Percentiles rank a stretch among this genome's conserved stretches.
phyloP scores from a whole-genome alignment of 2,329 filamentous ascomycete genomes.

The Penicillium sclerotiorum region DNA sequence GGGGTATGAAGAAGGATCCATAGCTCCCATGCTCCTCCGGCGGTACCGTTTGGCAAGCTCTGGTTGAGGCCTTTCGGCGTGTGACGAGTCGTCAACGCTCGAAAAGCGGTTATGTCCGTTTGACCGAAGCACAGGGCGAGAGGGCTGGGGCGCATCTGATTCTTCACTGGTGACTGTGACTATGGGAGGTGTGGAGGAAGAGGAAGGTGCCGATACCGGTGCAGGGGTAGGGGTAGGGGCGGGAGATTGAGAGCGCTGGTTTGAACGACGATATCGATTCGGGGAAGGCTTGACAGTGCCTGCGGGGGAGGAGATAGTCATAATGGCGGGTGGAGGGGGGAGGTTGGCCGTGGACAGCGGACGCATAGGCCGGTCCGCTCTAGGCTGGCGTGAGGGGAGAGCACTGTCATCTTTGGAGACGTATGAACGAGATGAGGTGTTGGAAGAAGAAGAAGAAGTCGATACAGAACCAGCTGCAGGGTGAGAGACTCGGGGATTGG shows the following conservation, averaged over 20 bases:
- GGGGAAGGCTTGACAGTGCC: slow-evolving; percentile 67
- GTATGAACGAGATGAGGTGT: slow-evolving; percentile 48
- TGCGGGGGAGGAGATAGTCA: slow-evolving; percentile 52
- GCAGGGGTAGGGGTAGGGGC: slow-evolving; percentile 1
- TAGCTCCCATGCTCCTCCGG: slow-evolving; percentile 77
- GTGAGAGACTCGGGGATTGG: slow-evolving; percentile 44
- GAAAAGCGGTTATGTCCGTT: slow-evolving; percentile 59
- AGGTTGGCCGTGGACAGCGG: slow-evolving; percentile 54
- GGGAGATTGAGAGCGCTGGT: slow-evolving; percentile 44
- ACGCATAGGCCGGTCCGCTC: slow-evolving; percentile 40
- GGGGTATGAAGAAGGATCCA: slow-evolving; percentile 50
- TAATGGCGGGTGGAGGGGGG: slow-evolving; percentile 55
- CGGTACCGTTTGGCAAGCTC: slow-evolving; percentile 77
- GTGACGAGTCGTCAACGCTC: slow-evolving; percentile 71
- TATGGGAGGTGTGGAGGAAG: slow-evolving; percentile 1
- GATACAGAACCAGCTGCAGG: slow-evolving; percentile 57
- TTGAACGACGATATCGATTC: slow-evolving; percentile 78
- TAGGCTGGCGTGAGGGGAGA: slow-evolving; percentile 43
- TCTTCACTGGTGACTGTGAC: slow-evolving; percentile 45
- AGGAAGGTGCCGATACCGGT: not conserved
- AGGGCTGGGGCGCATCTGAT: slow-evolving; percentile 28
- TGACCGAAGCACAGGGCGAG: slow-evolving; percentile 42
- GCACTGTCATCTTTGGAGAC: slow-evolving; percentile 54
- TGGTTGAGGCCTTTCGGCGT: slow-evolving; percentile 55
- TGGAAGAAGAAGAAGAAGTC: slow-evolving; percentile 55